Conservation (phyloP, 2,329 filamentous ascomycete genomes). For the Ophiosphaerella narmari region DNA sequence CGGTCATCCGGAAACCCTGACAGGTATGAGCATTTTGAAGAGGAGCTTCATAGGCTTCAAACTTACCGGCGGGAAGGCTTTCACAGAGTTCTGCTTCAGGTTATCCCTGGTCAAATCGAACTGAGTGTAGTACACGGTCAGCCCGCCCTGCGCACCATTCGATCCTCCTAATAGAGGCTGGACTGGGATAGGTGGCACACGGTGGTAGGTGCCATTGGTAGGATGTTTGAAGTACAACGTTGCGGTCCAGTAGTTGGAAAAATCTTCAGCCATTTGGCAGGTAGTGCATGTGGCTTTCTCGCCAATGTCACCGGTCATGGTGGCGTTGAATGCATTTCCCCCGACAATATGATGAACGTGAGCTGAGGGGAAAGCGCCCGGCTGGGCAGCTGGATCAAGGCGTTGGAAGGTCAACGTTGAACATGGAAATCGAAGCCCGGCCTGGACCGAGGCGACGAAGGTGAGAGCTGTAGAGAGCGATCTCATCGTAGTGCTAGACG, state of each 20-base stretch:
- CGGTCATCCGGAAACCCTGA: slow-evolving; percentile 36
- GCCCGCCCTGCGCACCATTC: slow-evolving; percentile 25
- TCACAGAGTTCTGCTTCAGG: slow-evolving; percentile 24
- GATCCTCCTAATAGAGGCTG: slow-evolving; percentile 31
- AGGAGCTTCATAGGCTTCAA: background rate
- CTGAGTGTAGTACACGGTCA: slow-evolving; percentile 39
- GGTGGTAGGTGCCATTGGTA: slow-evolving; percentile 32
- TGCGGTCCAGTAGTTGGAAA: slow-evolving; percentile 33
- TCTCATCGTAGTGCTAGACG: slow-evolving; percentile 21
- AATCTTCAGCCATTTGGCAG: slow-evolving; percentile 30
- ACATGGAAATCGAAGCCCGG: slow-evolving; percentile 34
- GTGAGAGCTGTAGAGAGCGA: slow-evolving; percentile 21
- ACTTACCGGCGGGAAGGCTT: slow-evolving; percentile 26
- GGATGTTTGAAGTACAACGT: slow-evolving; percentile 31
- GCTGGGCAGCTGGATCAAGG: slow-evolving; percentile 30
- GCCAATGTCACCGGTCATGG: slow-evolving; percentile 30
- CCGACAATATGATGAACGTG: slow-evolving; percentile 37
- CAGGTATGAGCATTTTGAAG: slow-evolving; percentile 1
- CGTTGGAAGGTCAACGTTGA: slow-evolving; percentile 33
- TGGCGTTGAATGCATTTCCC: slow-evolving; percentile 33
- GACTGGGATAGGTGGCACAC: slow-evolving; percentile 25
- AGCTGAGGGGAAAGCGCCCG: slow-evolving; percentile 22
- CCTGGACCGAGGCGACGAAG: slow-evolving; percentile 22
- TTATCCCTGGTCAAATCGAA: slow-evolving; percentile 40
- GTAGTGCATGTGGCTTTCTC: slow-evolving; percentile 30